These are phyloP conservation scores for Digitaria exilis DNA, from an alignment of 202 grass and related monocot species.

Conservation along the genomic window DNA sequence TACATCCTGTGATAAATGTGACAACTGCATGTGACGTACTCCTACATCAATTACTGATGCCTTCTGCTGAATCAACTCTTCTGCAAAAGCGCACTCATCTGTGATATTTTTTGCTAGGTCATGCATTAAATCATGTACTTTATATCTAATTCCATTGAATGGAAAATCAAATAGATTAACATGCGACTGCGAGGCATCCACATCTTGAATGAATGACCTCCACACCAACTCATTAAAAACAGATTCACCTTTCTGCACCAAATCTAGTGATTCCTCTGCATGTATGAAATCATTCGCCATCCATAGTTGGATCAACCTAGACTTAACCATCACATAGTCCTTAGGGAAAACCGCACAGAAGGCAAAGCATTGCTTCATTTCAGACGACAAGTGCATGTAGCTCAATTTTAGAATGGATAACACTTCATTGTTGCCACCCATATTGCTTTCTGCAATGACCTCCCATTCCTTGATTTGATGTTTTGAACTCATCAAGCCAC, in stretches of 20 bases:
- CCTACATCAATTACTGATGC: not conserved
- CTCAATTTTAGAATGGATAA: constrained; percentile 27
- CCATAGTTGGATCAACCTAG: constrained; percentile 26
- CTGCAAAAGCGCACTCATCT: not conserved
- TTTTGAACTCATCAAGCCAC: not conserved
- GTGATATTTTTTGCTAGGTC: not conserved
- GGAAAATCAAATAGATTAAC: rapidly evolving
- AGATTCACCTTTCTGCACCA: not conserved
- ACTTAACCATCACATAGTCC: constrained; percentile 29
- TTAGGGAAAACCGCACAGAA: constrained; percentile 42
- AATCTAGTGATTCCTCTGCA: not conserved
- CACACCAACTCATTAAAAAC: constrained; percentile 26
- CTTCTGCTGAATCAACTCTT: not conserved
- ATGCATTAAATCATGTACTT: not conserved
- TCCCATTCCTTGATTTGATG: not conserved
- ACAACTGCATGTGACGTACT: not conserved
- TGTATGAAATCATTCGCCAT: constrained; percentile 37
- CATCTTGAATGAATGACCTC: constrained; percentile 50
- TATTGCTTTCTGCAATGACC: constrained; percentile 3
- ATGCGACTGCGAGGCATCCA: not conserved
- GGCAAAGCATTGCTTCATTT: constrained; percentile 35
- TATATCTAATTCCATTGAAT: not conserved
- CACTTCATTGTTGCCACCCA: not conserved
- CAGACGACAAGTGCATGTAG: constrained; percentile 24
- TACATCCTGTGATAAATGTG: not conserved